Percentiles rank a stretch among this genome's conserved stretches.
Conservation (phyloP, 179 eudicot genomes). For the Pouteria campechiana region DNA sequence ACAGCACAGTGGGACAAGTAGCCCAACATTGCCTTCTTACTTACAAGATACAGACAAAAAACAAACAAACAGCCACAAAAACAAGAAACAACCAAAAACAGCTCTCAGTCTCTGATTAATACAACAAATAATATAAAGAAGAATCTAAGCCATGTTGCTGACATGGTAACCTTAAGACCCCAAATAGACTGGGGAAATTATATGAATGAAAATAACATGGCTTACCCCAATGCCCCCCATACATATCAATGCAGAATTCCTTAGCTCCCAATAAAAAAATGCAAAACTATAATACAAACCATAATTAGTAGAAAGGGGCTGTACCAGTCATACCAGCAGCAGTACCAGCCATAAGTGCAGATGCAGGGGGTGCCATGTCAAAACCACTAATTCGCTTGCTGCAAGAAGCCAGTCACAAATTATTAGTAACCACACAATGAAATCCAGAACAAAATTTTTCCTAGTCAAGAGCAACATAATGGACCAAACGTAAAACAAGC, state of each 20-base stretch:
- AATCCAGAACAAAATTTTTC: no score
- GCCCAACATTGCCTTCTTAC: constrained; percentile 98
- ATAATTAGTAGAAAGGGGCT: no score
- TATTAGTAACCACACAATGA: no score
- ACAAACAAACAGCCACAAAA: constrained; percentile 94
- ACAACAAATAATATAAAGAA: constrained; percentile 29
- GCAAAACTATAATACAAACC: no score
- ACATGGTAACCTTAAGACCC: constrained; percentile 10
- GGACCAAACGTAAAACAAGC: no score
- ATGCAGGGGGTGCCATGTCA: constrained; percentile 95
- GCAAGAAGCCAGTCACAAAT: constrained; percentile 17
- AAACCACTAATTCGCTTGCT: constrained; percentile 96
- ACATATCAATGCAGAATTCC: constrained; percentile 68
- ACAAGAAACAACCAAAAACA: constrained; percentile 76
- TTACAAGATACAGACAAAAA: constrained; percentile 80
- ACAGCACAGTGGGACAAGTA: constrained; percentile 96
- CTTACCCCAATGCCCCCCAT: constrained; percentile 88
- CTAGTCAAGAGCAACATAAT: no score
- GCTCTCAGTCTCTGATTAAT: constrained; percentile 69
- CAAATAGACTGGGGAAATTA: constrained; percentile 14
- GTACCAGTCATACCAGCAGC: constrained; percentile 55
- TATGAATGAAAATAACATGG: constrained; percentile 34
- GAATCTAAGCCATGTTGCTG: constrained; percentile 11
- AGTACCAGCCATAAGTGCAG: constrained; percentile 67
- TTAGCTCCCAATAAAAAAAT: constrained; percentile 30